Conservation (phyloP, 1,284 basidiomycete species). For the Puccinia sorghi region DNA sequence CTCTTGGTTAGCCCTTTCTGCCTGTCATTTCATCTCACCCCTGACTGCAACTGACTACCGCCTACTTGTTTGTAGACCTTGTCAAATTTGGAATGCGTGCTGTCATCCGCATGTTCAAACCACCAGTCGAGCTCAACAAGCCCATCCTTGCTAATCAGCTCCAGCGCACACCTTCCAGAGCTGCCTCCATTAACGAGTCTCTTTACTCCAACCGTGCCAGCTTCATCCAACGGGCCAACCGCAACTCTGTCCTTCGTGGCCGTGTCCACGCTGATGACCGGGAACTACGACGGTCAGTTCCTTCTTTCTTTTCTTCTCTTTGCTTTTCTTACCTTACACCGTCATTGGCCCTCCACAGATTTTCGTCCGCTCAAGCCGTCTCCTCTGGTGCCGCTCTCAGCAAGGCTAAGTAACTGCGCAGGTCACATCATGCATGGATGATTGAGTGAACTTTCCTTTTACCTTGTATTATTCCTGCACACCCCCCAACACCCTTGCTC, state of each 20-base stretch:
- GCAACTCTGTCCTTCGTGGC: constrained; percentile 79
- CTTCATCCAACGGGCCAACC: constrained; percentile 80
- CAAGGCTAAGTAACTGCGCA: constrained; percentile 13
- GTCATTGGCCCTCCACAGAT: neutral
- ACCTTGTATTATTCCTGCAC: no score
- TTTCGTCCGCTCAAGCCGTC: constrained; percentile 48
- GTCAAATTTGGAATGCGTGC: constrained; percentile 96
- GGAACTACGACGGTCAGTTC: constrained; percentile 36
- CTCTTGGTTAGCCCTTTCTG: constrained; percentile 19
- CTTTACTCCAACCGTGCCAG: constrained; percentile 88
- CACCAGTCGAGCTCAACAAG: constrained; percentile 41
- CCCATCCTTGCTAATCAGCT: constrained; percentile 63
- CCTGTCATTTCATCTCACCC: neutral
- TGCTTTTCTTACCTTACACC: neutral
- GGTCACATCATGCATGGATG: no score
- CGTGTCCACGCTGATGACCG: constrained; percentile 30
- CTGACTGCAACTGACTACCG: neutral
- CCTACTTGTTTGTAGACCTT: constrained; percentile 18
- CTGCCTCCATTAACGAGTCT: constrained; percentile 85
- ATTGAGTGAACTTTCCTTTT: no score
- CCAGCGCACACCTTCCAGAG: constrained; percentile 77
- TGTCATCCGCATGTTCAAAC: constrained; percentile 76
- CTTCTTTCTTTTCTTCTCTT: neutral
- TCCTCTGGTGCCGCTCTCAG: constrained; percentile 41
- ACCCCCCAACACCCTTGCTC: no score